Conservation (phyloP, 2,329 filamentous ascomycete species). For the Diaporthe sp. region DNA sequence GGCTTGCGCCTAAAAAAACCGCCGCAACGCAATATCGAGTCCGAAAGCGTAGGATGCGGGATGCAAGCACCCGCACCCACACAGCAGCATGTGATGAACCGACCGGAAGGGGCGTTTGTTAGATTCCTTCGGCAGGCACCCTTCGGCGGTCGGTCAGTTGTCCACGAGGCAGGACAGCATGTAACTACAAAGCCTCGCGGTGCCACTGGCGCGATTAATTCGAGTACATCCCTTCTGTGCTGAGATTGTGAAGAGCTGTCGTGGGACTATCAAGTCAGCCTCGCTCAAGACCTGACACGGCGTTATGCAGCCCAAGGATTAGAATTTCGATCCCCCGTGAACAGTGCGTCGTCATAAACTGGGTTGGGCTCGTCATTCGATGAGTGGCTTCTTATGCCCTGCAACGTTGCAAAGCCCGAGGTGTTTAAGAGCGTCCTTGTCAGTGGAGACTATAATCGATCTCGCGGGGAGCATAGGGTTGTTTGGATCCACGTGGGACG, state of each 20-base stretch:
- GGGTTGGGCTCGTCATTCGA: constrained; percentile 62
- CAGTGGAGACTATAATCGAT: constrained; percentile 83
- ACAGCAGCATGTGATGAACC: constrained; percentile 3
- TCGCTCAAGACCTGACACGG: background rate
- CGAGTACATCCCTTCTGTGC: background rate
- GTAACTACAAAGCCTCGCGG: background rate
- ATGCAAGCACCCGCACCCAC: constrained; percentile 15
- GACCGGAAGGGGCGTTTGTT: background rate
- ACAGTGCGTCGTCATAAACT: constrained; percentile 13
- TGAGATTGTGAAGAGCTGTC: background rate
- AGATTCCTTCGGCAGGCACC: background rate
- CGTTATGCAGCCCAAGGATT: background rate
- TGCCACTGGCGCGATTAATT: background rate
- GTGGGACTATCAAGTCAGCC: background rate
- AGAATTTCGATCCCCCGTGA: background rate
- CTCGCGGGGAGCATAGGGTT: constrained; percentile 93
- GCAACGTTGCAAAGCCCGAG: constrained; percentile 74
- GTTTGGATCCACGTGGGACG: constrained; percentile 87
- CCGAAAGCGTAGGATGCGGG: background rate
- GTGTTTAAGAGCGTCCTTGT: constrained; percentile 75
- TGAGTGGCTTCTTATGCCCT: constrained; percentile 75
- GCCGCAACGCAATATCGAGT: background rate
- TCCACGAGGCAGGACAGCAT: background rate
- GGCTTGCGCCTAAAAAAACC: background rate
- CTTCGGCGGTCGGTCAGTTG: background rate